Conservation (phyloP, 140 eudicot genomes). For the Oenanthe javanica region DNA sequence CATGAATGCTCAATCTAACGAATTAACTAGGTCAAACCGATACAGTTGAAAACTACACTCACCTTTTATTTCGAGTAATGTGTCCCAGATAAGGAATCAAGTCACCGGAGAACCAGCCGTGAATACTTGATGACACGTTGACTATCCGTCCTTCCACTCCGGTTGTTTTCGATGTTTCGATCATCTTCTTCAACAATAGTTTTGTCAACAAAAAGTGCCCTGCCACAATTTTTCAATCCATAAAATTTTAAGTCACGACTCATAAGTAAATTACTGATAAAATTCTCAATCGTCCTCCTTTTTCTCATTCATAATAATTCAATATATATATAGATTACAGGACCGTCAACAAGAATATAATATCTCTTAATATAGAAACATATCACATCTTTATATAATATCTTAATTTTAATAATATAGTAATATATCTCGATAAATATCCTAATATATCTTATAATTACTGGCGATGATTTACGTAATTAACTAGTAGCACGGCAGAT, state of each 20-base stretch:
- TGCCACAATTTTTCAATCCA: constrained; percentile 7
- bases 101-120: constrained; percentile 92
- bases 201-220: constrained; percentile 92
- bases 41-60: background rate
- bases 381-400: no score
- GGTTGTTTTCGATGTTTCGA: constrained; percentile 49
- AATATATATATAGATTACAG: no score
- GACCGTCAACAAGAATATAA: no score
- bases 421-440: no score
- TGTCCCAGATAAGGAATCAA: constrained; percentile 44
- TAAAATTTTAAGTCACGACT: no score
- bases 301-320: no score
- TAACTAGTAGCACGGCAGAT: background rate
- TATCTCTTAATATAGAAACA: no score
- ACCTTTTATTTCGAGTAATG: constrained; percentile 67
- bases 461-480: no score
- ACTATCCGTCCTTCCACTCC: constrained; percentile 86
- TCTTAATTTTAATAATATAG: no score
- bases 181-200: constrained; percentile 65
- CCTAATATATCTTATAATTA: no score
- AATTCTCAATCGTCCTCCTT: no score
- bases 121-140: constrained; percentile 84
- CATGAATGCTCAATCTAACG: background rate
- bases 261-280: no score
- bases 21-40: background rate